A percentile compares a stretch with the other conserved stretches of the same genome.
Evolutionary conservation across 2,329 filamentous ascomycete species (phyloP).

Genomic region (Fusarium sp.): DNA sequence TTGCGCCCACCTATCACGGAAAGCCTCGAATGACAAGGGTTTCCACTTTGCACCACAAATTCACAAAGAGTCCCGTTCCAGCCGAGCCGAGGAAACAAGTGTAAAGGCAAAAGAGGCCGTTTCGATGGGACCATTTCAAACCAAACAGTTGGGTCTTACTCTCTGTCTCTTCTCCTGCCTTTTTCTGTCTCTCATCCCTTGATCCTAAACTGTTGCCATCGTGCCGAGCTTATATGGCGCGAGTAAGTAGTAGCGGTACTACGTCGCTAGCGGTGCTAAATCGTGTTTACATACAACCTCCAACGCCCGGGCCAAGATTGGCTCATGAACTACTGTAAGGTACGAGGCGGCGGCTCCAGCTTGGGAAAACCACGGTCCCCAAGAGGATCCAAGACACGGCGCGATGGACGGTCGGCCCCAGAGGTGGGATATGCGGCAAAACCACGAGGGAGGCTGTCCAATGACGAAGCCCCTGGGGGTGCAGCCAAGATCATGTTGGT

Average conservation of each 20-base stretch:
- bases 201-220: background rate
- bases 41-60: constrained; percentile 18
- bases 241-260: no score
- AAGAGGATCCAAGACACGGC: constrained; percentile 34
- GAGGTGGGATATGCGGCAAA: constrained; percentile 7
- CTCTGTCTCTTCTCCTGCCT: no score
- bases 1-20: constrained; percentile 49
- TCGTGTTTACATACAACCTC: constrained; percentile 14
- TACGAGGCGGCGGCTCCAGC: constrained; percentile 29
- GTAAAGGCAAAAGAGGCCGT: constrained; percentile 30
- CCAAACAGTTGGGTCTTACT: constrained; percentile 47
- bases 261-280: constrained; percentile 7
- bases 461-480: constrained; percentile 30
- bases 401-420: constrained; percentile 21
- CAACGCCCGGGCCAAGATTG: constrained; percentile 34
- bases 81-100: constrained; percentile 23
- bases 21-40: constrained; percentile 37
- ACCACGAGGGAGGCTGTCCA: constrained; percentile 32
- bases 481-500: constrained; percentile 20
- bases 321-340: constrained; percentile 17
- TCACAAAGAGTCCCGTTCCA: constrained; percentile 37
- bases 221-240: background rate
- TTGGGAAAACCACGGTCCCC: constrained; percentile 41
- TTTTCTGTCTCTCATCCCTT: background rate
- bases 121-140: constrained; percentile 53